Evolutionary conservation across 768 basidiomycete genomes (phyloP).

Genomic region (Lactarius deliciosus): DNA sequence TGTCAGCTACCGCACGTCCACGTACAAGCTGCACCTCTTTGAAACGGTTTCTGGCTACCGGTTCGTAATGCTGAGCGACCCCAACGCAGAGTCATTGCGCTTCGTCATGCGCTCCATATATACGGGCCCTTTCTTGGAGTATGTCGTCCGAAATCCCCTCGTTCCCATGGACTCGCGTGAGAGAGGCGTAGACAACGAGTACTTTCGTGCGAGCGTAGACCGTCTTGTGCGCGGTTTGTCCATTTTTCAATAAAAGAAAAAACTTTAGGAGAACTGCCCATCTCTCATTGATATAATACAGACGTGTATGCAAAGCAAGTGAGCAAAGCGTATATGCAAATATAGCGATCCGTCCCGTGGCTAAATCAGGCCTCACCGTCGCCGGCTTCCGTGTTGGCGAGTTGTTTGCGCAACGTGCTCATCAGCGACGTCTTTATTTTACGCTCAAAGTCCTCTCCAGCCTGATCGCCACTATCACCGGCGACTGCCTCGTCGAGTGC

Average conservation of each 20-base stretch:
- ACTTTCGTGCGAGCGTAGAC: slow-evolving; percentile 80
- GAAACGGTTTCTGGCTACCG: slow-evolving; percentile 92
- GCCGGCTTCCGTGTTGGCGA: slow-evolving; percentile 13
- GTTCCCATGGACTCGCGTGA: slow-evolving; percentile 78
- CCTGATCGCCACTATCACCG: slow-evolving; percentile 61
- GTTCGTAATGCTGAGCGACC: slow-evolving; percentile 92
- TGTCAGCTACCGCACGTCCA: slow-evolving; percentile 83
- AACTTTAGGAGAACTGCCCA: neutral
- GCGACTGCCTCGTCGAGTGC: slow-evolving; percentile 94
- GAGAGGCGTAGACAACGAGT: slow-evolving; percentile 90
- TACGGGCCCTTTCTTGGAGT: slow-evolving; percentile 90
- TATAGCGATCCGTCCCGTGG: slow-evolving; percentile 4
- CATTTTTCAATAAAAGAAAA: slow-evolving; percentile 39
- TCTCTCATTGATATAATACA: slow-evolving; percentile 21
- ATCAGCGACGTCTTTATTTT: slow-evolving; percentile 87
- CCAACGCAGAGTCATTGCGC: slow-evolving; percentile 76
- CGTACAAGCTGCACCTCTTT: slow-evolving; percentile 91
- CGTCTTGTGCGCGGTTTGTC: slow-evolving; percentile 64
- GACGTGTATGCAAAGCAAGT: slow-evolving; percentile 28
- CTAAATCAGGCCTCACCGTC: slow-evolving; percentile 8
- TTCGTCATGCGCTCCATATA: slow-evolving; percentile 87
- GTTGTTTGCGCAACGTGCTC: slow-evolving; percentile 78
- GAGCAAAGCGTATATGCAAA: slow-evolving; percentile 22
- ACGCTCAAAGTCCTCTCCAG: slow-evolving; percentile 54
- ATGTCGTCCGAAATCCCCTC: slow-evolving; percentile 90